Conservation (phyloP, 2,329 filamentous ascomycete species). For the Alternaria infectoria region DNA sequence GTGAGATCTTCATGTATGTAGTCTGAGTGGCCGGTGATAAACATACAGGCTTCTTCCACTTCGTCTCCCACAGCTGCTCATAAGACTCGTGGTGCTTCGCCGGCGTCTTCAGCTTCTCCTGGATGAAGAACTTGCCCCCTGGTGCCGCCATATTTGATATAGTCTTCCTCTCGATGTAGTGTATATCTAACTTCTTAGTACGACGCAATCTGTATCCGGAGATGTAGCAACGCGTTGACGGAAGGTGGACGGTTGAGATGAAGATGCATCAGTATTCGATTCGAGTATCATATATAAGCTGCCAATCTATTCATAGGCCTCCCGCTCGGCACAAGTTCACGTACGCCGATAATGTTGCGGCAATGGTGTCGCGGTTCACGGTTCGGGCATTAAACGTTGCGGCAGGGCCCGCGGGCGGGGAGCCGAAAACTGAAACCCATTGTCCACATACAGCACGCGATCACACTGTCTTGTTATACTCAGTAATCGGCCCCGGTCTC, state of each 20-base stretch:
- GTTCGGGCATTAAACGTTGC: neutral
- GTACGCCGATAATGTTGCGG: neutral
- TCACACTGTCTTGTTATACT: neutral
- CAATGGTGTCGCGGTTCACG: slow-evolving; percentile 5
- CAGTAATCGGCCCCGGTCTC: neutral
- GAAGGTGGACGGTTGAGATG: neutral
- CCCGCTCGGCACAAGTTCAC: neutral
- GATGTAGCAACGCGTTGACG: neutral
- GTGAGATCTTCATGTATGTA: neutral
- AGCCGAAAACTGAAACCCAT: slow-evolving; percentile 11
- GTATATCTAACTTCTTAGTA: neutral
- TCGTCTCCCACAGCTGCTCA: slow-evolving; percentile 70
- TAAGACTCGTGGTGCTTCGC: slow-evolving; percentile 57
- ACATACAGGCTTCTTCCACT: slow-evolving; percentile 72
- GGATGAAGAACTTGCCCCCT: slow-evolving; percentile 54
- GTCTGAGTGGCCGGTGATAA: neutral
- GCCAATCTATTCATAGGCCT: neutral
- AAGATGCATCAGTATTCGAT: neutral
- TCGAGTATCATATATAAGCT: neutral
- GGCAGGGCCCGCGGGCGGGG: slow-evolving; percentile 11
- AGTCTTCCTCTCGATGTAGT: neutral
- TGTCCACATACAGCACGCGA: neutral
- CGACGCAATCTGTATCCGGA: neutral
- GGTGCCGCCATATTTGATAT: slow-evolving; percentile 48
- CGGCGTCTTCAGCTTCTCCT: slow-evolving; percentile 51